Evolutionary conservation across 2,329 filamentous ascomycete genomes (phyloP).

Genomic region (Pestalotiopsis sp.): DNA sequence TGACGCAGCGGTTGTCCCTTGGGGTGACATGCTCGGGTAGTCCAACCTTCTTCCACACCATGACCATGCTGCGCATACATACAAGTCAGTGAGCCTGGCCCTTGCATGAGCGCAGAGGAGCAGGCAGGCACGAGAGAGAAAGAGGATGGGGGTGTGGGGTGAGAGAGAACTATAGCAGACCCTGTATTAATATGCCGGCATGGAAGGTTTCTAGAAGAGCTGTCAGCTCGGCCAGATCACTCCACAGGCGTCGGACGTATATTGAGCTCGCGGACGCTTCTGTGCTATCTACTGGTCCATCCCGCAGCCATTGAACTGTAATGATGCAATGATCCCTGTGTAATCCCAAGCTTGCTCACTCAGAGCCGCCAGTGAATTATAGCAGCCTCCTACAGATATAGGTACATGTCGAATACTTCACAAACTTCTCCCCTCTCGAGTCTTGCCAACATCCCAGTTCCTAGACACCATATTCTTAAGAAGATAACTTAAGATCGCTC

Average conservation of each 20-base stretch:
- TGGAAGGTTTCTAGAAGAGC: slow-evolving; percentile 12
- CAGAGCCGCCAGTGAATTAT: not conserved
- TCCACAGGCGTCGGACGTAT: slow-evolving; percentile 5
- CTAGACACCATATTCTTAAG: not conserved
- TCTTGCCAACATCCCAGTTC: not conserved
- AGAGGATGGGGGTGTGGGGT: not conserved
- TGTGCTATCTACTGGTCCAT: slow-evolving; percentile 9
- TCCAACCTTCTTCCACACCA: not conserved
- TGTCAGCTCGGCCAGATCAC: not conserved
- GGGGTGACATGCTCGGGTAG: slow-evolving; percentile 7
- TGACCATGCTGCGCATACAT: not conserved
- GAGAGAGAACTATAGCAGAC: slow-evolving; percentile 4
- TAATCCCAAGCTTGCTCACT: not conserved
- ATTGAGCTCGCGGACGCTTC: not conserved
- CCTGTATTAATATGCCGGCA: slow-evolving; percentile 3
- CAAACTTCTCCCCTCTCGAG: not conserved
- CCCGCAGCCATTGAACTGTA: not conserved
- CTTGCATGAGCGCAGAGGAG: not conserved
- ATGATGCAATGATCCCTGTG: slow-evolving; percentile 9
- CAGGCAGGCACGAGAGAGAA: not conserved
- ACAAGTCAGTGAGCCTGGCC: not conserved
- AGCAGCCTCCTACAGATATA: slow-evolving; percentile 4
- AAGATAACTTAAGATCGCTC: slow-evolving; percentile 18
- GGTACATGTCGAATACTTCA: slow-evolving; percentile 10
- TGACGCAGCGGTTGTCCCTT: not conserved